Percentiles rank a stretch among this genome's conserved stretches.
Conservation (phyloP, 768 basidiomycete species). For the Trametes maxima region DNA sequence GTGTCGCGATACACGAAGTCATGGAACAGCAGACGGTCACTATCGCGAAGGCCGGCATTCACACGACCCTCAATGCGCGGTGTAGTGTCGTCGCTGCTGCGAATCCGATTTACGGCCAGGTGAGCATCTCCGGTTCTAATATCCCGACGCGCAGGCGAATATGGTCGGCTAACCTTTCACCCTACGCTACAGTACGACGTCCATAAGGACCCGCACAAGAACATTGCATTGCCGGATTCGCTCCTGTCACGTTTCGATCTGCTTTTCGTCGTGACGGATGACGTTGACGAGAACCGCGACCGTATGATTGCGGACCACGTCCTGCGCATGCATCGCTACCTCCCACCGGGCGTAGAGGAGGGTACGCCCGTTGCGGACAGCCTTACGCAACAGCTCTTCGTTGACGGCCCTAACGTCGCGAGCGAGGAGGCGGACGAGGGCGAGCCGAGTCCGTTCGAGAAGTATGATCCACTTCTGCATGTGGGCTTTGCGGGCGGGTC, state of each 20-base stretch:
- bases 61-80: slow-evolving; percentile 95
- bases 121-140: slow-evolving; percentile 35
- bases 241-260: slow-evolving; percentile 98
- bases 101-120: slow-evolving; percentile 98
- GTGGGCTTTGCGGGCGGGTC: slow-evolving; percentile 64
- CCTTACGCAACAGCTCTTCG: slow-evolving; percentile 82
- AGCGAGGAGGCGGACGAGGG: slow-evolving; percentile 49
- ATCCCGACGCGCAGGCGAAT: background rate
- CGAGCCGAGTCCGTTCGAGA: slow-evolving; percentile 88
- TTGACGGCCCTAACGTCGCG: slow-evolving; percentile 72
- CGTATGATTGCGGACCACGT: slow-evolving; percentile 97
- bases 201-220: slow-evolving; percentile 98
- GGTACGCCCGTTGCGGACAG: slow-evolving; percentile 90
- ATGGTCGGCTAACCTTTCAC: slow-evolving; percentile 13
- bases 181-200: slow-evolving; percentile 82
- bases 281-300: slow-evolving; percentile 94
- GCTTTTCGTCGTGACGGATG: slow-evolving; percentile 97
- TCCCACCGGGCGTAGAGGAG: slow-evolving; percentile 95
- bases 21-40: slow-evolving; percentile 99
- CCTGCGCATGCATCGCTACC: slow-evolving; percentile 93
- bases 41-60: slow-evolving; percentile 98
- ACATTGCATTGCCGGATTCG: slow-evolving; percentile 97
- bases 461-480: slow-evolving; percentile 94
- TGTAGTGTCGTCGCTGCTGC: slow-evolving; percentile 98
- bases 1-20: slow-evolving; percentile 99